Evolutionary conservation across 805 yeast species (phyloP).

Genomic region (Lipomyces yamanashiensis): DNA sequence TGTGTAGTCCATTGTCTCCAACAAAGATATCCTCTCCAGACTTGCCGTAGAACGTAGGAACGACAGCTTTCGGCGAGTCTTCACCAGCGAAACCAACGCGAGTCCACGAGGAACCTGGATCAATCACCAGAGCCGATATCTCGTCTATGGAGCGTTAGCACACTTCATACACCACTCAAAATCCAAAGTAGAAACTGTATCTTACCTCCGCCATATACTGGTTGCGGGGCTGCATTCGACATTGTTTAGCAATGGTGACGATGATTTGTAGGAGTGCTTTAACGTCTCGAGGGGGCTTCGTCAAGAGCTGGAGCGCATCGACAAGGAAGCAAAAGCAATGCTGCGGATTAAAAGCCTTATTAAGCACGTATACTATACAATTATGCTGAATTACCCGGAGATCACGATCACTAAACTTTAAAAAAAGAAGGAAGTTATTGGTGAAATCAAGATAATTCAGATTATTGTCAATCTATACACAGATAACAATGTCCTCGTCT

Average conservation of each 20-base stretch:
- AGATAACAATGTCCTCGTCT: conserved; percentile 18
- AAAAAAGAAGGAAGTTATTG: neutral
- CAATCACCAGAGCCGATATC: conserved; percentile 86
- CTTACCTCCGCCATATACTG: conserved; percentile 41
- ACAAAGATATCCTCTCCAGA: conserved; percentile 40
- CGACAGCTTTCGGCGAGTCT: conserved; percentile 75
- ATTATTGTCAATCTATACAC: neutral
- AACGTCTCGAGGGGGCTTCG: neutral
- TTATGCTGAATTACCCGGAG: conserved; percentile 10
- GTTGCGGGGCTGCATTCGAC: conserved; percentile 37
- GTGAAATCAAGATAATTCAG: neutral
- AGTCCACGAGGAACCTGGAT: conserved; percentile 85
- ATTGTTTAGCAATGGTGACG: conserved; percentile 7
- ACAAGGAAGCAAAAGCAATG: too few relatives aligned
- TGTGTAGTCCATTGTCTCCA: conserved; percentile 52
- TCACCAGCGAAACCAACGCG: conserved; percentile 93
- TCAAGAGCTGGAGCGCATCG: neutral
- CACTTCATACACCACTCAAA: neutral
- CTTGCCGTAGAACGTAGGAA: conserved; percentile 71
- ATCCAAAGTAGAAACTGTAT: neutral
- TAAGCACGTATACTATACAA: neutral
- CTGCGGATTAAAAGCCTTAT: neutral
- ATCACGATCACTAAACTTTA: conserved; percentile 12
- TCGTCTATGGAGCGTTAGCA: conserved; percentile 57
- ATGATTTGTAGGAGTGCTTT: neutral